Evolutionary conservation across 352 stramenopile species (phyloP).

Genomic region (Phytopythium vexans): DNA sequence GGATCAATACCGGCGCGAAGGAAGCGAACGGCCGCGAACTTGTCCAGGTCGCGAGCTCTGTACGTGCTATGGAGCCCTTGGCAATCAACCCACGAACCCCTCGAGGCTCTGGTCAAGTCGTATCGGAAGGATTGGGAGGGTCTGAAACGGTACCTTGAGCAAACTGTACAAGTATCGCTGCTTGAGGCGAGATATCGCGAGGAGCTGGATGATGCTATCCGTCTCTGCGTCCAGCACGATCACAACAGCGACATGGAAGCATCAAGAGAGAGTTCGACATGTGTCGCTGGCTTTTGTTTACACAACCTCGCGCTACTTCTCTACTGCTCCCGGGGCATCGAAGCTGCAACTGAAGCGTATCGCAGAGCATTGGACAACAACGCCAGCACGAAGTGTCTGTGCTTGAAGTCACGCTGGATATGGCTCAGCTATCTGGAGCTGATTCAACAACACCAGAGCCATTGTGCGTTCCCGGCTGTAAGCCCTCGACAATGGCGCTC

Average conservation of each 20-base stretch:
- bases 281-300: conserved; percentile 39
- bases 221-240: too few relatives aligned
- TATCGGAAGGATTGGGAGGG: conserved; percentile 19
- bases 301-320: conserved; percentile 61
- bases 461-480: conserved; percentile 24
- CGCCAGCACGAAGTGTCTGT: conserved; percentile 8
- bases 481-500: conserved; percentile 54
- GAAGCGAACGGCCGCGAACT: conserved; percentile 3
- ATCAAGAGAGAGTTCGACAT: not conserved
- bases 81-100: conserved; percentile 21
- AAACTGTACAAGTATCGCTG: not conserved
- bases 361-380: conserved; percentile 11
- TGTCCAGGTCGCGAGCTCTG: conserved; percentile 20
- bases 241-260: not conserved
- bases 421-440: conserved; percentile 52
- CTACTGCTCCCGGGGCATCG: conserved; percentile 47
- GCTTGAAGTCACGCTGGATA: conserved; percentile 26
- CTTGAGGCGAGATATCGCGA: conserved; percentile 2
- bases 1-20: conserved; percentile 1
- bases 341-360: conserved; percentile 49
- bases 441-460: conserved; percentile 50
- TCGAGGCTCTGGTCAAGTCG: conserved; percentile 36
- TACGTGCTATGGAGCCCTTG: conserved; percentile 28
- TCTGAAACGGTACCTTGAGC: conserved; percentile 7
- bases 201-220: conserved; percentile 1